Conservation (phyloP, 441 rosid genomes). For the Francoa sonchifolia region DNA sequence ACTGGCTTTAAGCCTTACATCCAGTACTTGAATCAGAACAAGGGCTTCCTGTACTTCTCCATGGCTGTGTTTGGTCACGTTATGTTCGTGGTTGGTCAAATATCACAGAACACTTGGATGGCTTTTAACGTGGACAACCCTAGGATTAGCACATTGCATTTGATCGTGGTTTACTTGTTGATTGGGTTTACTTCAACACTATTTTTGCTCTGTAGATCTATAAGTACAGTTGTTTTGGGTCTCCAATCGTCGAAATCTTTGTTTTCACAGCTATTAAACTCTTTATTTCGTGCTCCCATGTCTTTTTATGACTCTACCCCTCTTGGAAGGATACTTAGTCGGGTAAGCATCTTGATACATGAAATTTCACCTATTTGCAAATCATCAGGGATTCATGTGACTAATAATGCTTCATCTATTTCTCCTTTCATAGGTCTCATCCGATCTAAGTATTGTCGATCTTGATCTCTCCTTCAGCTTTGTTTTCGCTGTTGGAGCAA, state of each 20-base stretch:
- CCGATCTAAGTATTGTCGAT: conserved; percentile 87
- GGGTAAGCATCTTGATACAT: conserved; percentile 33
- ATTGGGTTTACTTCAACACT: conserved; percentile 43
- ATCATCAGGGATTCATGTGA: not conserved
- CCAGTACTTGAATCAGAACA: conserved; percentile 61
- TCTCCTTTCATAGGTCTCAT: conserved; percentile 38
- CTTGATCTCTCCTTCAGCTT: conserved; percentile 74
- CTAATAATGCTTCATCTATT: not conserved
- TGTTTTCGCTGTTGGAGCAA: conserved; percentile 48
- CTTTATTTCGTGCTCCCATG: conserved; percentile 93
- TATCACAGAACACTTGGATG: conserved; percentile 84
- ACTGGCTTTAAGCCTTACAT: conserved; percentile 64
- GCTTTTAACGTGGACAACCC: conserved; percentile 85
- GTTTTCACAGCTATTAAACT: conserved; percentile 69
- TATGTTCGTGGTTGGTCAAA: conserved; percentile 44
- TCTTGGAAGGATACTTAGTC: conserved; percentile 85
- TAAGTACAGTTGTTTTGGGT: conserved; percentile 41
- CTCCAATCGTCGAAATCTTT: conserved; percentile 63
- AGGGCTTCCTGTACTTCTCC: conserved; percentile 63
- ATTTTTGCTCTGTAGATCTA: conserved; percentile 42
- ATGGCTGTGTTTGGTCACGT: conserved; percentile 37
- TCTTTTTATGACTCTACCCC: conserved; percentile 92
- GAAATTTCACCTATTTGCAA: not conserved
- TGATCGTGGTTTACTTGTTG: conserved; percentile 59
- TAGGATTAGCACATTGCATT: conserved; percentile 38